phyloP scores from a whole-genome alignment of 1,284 basidiomycete genomes.

The Pseudozyma hubeiensis region DNA sequence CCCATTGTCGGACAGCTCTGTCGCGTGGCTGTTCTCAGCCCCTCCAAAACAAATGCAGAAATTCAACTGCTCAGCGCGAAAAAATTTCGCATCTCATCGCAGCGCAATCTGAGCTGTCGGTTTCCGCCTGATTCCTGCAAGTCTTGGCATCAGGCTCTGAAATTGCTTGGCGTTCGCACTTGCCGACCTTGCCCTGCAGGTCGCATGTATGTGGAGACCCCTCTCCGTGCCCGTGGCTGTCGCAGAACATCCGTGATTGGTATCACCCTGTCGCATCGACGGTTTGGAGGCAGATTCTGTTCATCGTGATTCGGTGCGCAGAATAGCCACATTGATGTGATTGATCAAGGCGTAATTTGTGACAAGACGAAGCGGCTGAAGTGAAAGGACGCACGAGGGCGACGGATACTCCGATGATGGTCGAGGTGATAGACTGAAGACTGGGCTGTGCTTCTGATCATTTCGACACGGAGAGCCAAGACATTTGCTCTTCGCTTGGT shows the following conservation, averaged over 20 bases:
- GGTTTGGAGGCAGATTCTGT: too few relatives aligned
- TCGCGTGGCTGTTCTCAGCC: conserved; percentile 8
- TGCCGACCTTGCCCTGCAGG: conserved; percentile 1
- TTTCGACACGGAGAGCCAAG: conserved; percentile 24
- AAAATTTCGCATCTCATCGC: not conserved
- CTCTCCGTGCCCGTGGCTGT: not conserved
- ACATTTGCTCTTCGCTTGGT: conserved; percentile 17
- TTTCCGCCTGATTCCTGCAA: conserved; percentile 1
- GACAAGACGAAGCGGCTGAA: not conserved
- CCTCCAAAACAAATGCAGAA: not conserved
- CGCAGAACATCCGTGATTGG: too few relatives aligned
- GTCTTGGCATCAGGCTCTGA: conserved; percentile 24
- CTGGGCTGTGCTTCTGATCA: conserved; percentile 18
- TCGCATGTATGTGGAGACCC: conserved; percentile 6
- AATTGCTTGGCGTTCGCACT: conserved; percentile 24
- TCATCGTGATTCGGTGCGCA: too few relatives aligned
- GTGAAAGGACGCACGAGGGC: not conserved
- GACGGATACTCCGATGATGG: conserved; percentile 2
- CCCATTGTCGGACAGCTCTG: not conserved
- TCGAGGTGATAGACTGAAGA: not conserved
- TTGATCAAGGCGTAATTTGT: too few relatives aligned
- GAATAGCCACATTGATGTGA: too few relatives aligned
- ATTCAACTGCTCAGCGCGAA: too few relatives aligned
- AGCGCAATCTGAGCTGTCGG: conserved; percentile 5
- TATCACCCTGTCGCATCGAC: too few relatives aligned